These are phyloP conservation scores for Physaria fendleri DNA, from an alignment of 345 rosid species.

Conservation along the genomic window DNA sequence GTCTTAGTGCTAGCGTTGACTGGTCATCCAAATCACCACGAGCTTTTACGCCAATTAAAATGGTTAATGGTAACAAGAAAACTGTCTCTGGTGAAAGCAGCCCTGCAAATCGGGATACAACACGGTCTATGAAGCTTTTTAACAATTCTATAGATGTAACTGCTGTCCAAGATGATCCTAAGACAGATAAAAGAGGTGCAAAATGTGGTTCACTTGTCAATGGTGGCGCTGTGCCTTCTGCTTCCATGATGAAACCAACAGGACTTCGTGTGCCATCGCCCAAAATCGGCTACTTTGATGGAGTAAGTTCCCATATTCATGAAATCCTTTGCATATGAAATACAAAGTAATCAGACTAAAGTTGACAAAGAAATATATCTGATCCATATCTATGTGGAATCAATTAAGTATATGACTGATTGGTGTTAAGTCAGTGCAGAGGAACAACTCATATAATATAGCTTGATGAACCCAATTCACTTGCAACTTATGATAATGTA, in stretches of 20 bases:
- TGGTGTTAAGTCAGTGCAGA: conserved; percentile 29
- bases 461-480: conserved; percentile 7
- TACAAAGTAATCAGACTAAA: background rate
- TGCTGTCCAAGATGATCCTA: conserved; percentile 32
- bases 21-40: conserved; percentile 60
- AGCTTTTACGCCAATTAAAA: conserved; percentile 47
- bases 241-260: conserved; percentile 49
- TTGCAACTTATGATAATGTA: conserved; percentile 1
- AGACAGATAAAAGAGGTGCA: conserved; percentile 14
- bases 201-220: conserved; percentile 35
- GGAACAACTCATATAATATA: conserved; percentile 16
- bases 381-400: conserved; percentile 1
- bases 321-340: background rate
- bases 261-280: conserved; percentile 96
- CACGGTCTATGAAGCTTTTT: conserved; percentile 31
- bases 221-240: conserved; percentile 29
- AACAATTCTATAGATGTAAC: conserved; percentile 25
- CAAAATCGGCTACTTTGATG: conserved; percentile 92
- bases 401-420: conserved; percentile 5
- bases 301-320: conserved; percentile 52
- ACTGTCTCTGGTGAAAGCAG: conserved; percentile 2
- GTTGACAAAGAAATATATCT: background rate
- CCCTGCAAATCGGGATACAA: conserved; percentile 8
- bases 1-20: conserved; percentile 74
- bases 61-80: conserved; percentile 27